Conservation (phyloP, 495 filamentous ascomycete species). For the Barbatosphaeria neglecta region DNA sequence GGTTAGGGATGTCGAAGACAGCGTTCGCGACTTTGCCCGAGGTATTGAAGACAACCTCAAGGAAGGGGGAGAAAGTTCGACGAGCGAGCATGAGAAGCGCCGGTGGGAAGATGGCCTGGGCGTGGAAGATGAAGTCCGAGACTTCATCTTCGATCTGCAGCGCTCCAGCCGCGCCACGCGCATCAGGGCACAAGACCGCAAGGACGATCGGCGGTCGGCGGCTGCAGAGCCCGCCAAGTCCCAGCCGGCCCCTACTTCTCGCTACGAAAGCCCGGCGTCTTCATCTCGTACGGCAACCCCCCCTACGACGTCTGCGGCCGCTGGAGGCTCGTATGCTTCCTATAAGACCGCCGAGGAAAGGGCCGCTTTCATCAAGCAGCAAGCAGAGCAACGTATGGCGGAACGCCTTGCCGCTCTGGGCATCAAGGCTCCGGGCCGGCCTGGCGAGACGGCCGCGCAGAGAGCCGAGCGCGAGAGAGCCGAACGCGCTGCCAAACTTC, state of each 20-base stretch:
- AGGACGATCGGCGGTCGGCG: slow-evolving; percentile 28
- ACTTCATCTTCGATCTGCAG: slow-evolving; percentile 95
- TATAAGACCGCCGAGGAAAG: slow-evolving; percentile 86
- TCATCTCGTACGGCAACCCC: slow-evolving; percentile 33
- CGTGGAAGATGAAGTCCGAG: slow-evolving; percentile 90
- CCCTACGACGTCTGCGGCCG: slow-evolving; percentile 23
- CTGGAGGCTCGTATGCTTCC: slow-evolving; percentile 54
- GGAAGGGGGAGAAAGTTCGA: slow-evolving; percentile 57
- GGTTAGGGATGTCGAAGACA: slow-evolving; percentile 94
- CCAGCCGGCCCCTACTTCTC: slow-evolving; percentile 26
- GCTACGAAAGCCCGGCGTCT: slow-evolving; percentile 26
- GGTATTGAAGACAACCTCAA: slow-evolving; percentile 79
- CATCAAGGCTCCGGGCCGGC: slow-evolving; percentile 63
- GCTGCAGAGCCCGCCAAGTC: slow-evolving; percentile 32
- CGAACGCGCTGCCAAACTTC: slow-evolving; percentile 75
- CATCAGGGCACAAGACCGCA: slow-evolving; percentile 57
- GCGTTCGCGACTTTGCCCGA: slow-evolving; percentile 77
- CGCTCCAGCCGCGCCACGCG: slow-evolving; percentile 66
- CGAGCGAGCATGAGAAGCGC: slow-evolving; percentile 73
- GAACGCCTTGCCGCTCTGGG: slow-evolving; percentile 90
- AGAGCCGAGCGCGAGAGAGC: slow-evolving; percentile 78
- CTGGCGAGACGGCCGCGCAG: slow-evolving; percentile 68
- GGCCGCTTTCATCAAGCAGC: slow-evolving; percentile 91
- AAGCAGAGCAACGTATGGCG: slow-evolving; percentile 95
- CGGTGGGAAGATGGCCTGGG: slow-evolving; percentile 96